Conservation (phyloP, 2,329 filamentous ascomycete genomes). For the Neurospora sp. region DNA sequence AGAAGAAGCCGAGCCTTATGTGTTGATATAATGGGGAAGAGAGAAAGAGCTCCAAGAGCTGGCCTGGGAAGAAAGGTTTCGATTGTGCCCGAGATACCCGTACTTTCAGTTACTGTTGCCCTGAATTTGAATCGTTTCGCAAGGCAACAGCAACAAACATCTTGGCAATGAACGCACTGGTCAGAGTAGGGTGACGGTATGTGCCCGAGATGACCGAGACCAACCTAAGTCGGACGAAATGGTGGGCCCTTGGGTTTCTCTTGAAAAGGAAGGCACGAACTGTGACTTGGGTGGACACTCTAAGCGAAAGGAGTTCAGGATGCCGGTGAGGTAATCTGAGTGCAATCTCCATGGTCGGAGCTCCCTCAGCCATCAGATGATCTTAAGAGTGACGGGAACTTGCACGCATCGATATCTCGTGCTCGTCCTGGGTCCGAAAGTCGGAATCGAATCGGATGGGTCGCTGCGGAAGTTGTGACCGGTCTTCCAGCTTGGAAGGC, state of each 20-base stretch:
- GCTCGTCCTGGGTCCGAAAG: background rate
- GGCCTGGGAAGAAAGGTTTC: background rate
- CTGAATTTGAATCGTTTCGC: background rate
- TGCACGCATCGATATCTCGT: background rate
- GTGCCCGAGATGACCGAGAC: background rate
- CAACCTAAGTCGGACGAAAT: background rate
- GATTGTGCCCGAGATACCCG: background rate
- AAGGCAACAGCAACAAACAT: background rate
- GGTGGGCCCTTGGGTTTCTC: background rate
- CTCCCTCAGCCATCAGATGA: background rate
- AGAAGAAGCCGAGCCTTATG: background rate
- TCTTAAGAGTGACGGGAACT: background rate
- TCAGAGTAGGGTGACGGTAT: background rate
- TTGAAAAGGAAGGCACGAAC: background rate
- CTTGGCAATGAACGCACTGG: background rate
- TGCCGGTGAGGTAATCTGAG: background rate
- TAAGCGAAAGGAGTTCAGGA: background rate
- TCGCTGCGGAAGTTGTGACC: background rate
- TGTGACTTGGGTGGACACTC: background rate
- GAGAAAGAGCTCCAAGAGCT: background rate
- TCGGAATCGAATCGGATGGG: background rate
- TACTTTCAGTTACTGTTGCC: background rate
- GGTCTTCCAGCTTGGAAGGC: background rate
- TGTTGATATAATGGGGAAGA: background rate
- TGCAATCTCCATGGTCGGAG: background rate